A percentile compares a stretch with the other conserved stretches of the same genome.
Evolutionary conservation across 2,329 filamentous ascomycete species (phyloP).

Genomic region (Endocalyx cinctus): DNA sequence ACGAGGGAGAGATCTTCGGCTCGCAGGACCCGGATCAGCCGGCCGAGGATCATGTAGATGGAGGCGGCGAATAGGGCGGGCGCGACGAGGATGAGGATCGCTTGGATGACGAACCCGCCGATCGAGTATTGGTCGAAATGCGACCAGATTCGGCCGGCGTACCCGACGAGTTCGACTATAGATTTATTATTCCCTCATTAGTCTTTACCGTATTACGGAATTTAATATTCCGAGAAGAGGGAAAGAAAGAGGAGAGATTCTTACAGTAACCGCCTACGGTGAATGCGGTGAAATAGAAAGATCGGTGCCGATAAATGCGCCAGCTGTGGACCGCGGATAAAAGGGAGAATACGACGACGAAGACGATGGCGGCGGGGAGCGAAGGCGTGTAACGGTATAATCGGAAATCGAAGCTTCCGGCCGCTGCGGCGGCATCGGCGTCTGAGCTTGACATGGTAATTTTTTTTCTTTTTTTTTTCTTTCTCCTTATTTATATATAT

Average conservation of each 20-base stretch:
- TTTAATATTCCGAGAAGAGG: too few species aligned
- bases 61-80: slow-evolving; percentile 25
- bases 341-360: slow-evolving; percentile 9
- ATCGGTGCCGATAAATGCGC: slow-evolving; percentile 3
- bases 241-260: too few species aligned
- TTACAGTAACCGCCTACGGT: slow-evolving; percentile 12
- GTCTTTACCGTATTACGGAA: too few species aligned
- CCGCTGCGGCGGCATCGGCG: neutral
- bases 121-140: slow-evolving; percentile 11
- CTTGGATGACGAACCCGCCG: slow-evolving; percentile 16
- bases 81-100: slow-evolving; percentile 16
- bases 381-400: slow-evolving; percentile 15
- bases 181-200: too few species aligned
- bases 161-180: slow-evolving; percentile 15
- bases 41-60: slow-evolving; percentile 33
- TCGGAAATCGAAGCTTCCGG: slow-evolving; percentile 11
- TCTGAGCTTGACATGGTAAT: too few species aligned
- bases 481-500: too few species aligned
- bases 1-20: slow-evolving; percentile 7
- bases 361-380: slow-evolving; percentile 12
- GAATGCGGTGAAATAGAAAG: slow-evolving; percentile 14
- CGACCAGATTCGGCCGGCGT: slow-evolving; percentile 15
- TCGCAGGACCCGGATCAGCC: slow-evolving; percentile 22
- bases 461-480: too few species aligned
- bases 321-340: slow-evolving; percentile 9